Conservation (phyloP, 768 basidiomycete genomes). For the Jaapia argillacea region DNA sequence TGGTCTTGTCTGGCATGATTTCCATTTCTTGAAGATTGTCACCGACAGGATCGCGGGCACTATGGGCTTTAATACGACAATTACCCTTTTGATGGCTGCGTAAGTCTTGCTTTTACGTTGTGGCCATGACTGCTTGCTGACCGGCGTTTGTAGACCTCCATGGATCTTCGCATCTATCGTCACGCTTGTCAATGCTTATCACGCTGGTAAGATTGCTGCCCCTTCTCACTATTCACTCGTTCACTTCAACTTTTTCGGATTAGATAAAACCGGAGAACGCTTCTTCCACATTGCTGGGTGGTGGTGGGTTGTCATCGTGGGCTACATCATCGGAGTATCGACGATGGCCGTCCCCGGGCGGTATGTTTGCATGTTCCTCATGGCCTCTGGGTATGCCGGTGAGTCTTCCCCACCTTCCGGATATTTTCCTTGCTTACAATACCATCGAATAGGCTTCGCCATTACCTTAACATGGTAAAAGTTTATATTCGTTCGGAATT, state of each 20-base stretch:
- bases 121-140: not conserved
- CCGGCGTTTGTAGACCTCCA: conserved; percentile 5
- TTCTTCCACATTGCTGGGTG: conserved; percentile 5
- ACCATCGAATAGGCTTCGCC: too few relatives aligned
- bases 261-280: conserved; percentile 7
- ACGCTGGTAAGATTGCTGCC: not conserved
- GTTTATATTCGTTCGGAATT: not conserved
- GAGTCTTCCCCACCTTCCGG: not conserved
- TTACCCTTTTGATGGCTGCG: conserved; percentile 10
- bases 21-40: not conserved
- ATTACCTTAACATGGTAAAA: too few relatives aligned
- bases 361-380: conserved; percentile 8
- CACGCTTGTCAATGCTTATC: not conserved
- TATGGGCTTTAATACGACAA: conserved; percentile 10
- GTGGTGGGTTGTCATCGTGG: conserved; percentile 1
- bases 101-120: conserved; percentile 2
- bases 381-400: conserved; percentile 11
- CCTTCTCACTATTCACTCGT: not conserved
- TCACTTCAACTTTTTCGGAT: not conserved
- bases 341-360: conserved; percentile 1
- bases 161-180: conserved; percentile 8
- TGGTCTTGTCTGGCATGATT: not conserved
- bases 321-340: conserved; percentile 4
- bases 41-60: conserved; percentile 6
- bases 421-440: conserved; percentile 7